Evolutionary conservation across 208 protist species (phyloP).

Genomic region (Trypanosoma grayi): DNA sequence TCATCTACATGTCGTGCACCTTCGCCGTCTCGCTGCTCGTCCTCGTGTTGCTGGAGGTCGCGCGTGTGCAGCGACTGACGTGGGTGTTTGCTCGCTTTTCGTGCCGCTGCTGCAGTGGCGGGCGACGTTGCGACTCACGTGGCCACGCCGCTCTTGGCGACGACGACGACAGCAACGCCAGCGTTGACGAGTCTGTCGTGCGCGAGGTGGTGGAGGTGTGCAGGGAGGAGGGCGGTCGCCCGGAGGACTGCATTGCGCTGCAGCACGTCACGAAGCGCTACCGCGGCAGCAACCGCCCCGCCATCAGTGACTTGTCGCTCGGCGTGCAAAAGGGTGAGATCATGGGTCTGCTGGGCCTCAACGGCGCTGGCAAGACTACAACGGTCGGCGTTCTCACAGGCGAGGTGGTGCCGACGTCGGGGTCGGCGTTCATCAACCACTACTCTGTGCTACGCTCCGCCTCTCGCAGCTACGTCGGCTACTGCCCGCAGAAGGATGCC

Average conservation of each 20-base stretch:
- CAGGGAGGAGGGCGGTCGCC: constrained; percentile 28
- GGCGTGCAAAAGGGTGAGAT: constrained; percentile 78
- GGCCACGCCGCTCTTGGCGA: neutral
- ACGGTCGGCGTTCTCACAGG: constrained; percentile 82
- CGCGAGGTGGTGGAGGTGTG: constrained; percentile 56
- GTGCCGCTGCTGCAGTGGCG: too few species aligned
- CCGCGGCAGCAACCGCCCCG: constrained; percentile 24
- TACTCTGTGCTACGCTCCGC: constrained; percentile 30
- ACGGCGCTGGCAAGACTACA: constrained; percentile 92
- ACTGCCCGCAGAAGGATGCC: constrained; percentile 96
- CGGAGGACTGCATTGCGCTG: constrained; percentile 54
- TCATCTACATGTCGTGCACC: constrained; percentile 79
- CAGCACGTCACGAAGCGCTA: constrained; percentile 70
- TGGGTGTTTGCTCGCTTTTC: too few species aligned
- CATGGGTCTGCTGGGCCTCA: constrained; percentile 87
- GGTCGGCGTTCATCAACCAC: constrained; percentile 67
- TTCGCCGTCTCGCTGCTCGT: constrained; percentile 43
- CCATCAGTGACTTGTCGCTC: constrained; percentile 67
- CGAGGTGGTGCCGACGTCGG: constrained; percentile 62
- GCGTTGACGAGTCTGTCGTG: constrained; percentile 31
- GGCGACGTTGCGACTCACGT: too few species aligned
- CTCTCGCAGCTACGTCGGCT: constrained; percentile 76
- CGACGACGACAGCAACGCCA: constrained; percentile 8
- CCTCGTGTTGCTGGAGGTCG: constrained; percentile 59
- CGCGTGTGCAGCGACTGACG: constrained; percentile 34